Conservation (phyloP, 768 basidiomycete genomes). For the Clitopilus passeckerianus region DNA sequence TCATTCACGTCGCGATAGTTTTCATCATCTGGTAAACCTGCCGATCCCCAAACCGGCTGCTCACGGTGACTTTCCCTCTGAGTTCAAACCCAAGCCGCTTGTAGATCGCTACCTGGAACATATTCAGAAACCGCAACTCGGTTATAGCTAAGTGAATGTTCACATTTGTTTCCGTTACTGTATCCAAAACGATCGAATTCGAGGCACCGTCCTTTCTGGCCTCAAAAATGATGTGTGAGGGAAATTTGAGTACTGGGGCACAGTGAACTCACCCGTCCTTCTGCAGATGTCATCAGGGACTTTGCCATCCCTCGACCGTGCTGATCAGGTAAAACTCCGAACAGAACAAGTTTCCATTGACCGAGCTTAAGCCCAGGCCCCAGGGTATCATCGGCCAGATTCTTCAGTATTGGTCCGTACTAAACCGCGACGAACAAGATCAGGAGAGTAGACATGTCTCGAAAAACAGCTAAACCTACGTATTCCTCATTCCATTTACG, state of each 20-base stretch:
- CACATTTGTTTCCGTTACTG: background rate
- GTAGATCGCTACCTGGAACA: background rate
- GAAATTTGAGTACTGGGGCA: no score
- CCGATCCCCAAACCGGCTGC: background rate
- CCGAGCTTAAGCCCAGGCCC: slow-evolving; percentile 9
- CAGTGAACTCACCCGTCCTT: slow-evolving; percentile 11
- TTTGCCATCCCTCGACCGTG: slow-evolving; percentile 8
- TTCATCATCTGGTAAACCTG: background rate
- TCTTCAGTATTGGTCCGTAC: slow-evolving; percentile 15
- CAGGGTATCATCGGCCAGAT: slow-evolving; percentile 8
- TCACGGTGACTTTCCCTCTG: background rate
- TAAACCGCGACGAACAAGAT: background rate
- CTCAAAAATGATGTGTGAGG: background rate
- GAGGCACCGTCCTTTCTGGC: background rate
- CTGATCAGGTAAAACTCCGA: slow-evolving; percentile 1
- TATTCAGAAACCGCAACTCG: background rate
- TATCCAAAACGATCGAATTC: background rate
- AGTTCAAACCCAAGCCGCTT: background rate
- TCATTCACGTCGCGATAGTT: background rate
- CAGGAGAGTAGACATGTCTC: background rate
- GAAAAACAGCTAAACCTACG: slow-evolving; percentile 7
- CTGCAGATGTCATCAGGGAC: slow-evolving; percentile 14
- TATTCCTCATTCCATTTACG: slow-evolving; percentile 21
- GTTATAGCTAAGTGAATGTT: background rate
- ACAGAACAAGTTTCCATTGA: slow-evolving; percentile 3